Base-by-base conservation (phyloP, 441 rosid genomes). In the Gossypium laxum region DNA sequence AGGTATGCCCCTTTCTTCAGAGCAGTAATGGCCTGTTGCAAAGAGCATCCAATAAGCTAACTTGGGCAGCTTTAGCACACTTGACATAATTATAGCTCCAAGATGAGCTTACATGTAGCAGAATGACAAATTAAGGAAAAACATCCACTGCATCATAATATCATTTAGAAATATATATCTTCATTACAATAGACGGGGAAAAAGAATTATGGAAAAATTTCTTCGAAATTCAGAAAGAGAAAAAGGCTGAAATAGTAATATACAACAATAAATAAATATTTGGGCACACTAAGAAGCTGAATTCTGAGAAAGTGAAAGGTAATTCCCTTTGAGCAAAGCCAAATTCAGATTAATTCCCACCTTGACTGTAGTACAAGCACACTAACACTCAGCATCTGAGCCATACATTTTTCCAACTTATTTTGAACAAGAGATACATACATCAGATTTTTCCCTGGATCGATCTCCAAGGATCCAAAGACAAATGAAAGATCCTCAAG, bases 1-100 rank as follows among this genome's bases (percentile, higher is more conserved):
- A 94, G 84, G 84, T 79, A 89, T 58, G 98, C 92, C 59, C 98
- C 98, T 73, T 94, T 94, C 77, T 94, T 94, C 67, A 94, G 79
- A 71, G 97, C 96, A 71, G 94, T 91, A 75, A 94, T 90, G 72
- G 96, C 98, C 98, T 94, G 88, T 77, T 15, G 30, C 38, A 77
- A 81, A 81, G 69, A 85, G 82, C 69, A 85, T 30, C 67, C 74
- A 84, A 78, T 52, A 78, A 76, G 66, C 74, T 21, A 73, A 77
- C 57, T 74, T 72, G 28, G 58, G 78, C 71, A 72, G 34, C 70
- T 69, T 74, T 74, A 67, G 69, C 80, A 64, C 48, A 72, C 73
- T 74, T 69, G 56, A 38, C 67, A 63, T 41, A 4, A 62, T 64
- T 65, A 72, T 70, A 67, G 51, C 68, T 55, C 55, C 69, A 41